Base-by-base conservation (phyloP, 768 basidiomycete species). In the Naganishia friedmannii region DNA sequence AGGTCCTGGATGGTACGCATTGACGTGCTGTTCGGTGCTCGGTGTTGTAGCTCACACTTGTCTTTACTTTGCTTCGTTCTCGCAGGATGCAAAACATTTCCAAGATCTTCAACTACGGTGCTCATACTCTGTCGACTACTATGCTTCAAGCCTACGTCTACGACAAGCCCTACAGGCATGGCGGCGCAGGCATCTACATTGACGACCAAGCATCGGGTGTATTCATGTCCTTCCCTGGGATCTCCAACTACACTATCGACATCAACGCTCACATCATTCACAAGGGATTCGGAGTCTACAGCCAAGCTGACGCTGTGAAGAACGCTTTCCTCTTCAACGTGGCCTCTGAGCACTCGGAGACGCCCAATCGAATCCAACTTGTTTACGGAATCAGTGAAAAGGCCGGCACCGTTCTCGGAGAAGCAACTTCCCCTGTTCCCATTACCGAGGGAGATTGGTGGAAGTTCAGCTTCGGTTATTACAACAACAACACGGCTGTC, bases 41-140 rank as follows among this genome's bases (percentile, higher is more conserved):
- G 2, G 31, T 8, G n/a, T 56, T 8, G 1, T 10, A 10, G 15
- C 42, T 56, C 19, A 19, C 19, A 19, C 10, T 8, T n/a, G 6
- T 12, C 26, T 32, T 32, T 56, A 5, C 34, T 12, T 37, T 37
- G 34, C 4, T 37, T 17, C 32, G 7, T 7, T 32, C 55, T 19
- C 7, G 31, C 19, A 56, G 55, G 55, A 56, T 56, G 55, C 55
- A 56, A 32, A 56, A 56, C 55, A 56, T 56, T 8, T 56, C 55
- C 28, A 56, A 56, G 55, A 56, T 56, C 29, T 56, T 56, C 55
- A 56, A 56, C 29, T 56, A 32, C 55, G 55, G 55, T 32, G 28
- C 55, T 7, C 55, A 56, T 32, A 56, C 55, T 1, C 55, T 56
- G 4, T 32, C 29, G 6, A 56, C 55, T n/a, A 56, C 55, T 5